phyloP scores from a whole-genome alignment of 2,329 filamentous ascomycete species.

The Colletotrichum lindemuthianum region DNA sequence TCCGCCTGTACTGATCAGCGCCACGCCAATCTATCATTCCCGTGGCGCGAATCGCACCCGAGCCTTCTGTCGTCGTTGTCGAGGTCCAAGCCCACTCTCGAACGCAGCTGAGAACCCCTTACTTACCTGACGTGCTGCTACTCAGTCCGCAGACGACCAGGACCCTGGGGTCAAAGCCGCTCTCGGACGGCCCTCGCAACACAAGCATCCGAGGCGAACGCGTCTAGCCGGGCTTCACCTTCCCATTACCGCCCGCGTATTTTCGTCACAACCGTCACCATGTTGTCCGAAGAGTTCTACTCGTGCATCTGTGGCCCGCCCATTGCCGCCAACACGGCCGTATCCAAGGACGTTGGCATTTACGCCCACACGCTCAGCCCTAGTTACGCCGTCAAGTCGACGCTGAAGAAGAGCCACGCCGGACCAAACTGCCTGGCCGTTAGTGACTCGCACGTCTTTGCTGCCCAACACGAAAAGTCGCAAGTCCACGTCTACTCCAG shows the following conservation, averaged over 20 bases:
- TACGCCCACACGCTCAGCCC: conserved; percentile 87
- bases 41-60: conserved; percentile 13
- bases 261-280: conserved; percentile 41
- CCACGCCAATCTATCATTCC: not conserved
- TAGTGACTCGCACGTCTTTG: conserved; percentile 85
- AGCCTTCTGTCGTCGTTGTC: conserved; percentile 7
- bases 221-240: conserved; percentile 3
- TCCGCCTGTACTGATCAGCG: not conserved
- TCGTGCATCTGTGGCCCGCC: conserved; percentile 67
- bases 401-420: conserved; percentile 94
- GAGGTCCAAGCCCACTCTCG: conserved; percentile 4
- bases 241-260: conserved; percentile 1
- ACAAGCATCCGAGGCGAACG: conserved; percentile 12
- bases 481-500: conserved; percentile 93
- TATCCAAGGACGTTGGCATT: conserved; percentile 84
- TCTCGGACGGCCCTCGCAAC: conserved; percentile 14
- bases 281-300: conserved; percentile 71
- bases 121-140: not conserved
- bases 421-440: conserved; percentile 81
- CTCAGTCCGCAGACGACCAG: conserved; percentile 1
- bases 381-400: conserved; percentile 75
- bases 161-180: conserved; percentile 9
- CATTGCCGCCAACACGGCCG: conserved; percentile 69
- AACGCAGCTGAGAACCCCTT: conserved; percentile 23
- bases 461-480: conserved; percentile 90